Evolutionary conservation across 495 filamentous ascomycete species (phyloP), one percentile per base, ranked within the genome.

Genomic region (Penicillium cosmopolitanum): DNA sequence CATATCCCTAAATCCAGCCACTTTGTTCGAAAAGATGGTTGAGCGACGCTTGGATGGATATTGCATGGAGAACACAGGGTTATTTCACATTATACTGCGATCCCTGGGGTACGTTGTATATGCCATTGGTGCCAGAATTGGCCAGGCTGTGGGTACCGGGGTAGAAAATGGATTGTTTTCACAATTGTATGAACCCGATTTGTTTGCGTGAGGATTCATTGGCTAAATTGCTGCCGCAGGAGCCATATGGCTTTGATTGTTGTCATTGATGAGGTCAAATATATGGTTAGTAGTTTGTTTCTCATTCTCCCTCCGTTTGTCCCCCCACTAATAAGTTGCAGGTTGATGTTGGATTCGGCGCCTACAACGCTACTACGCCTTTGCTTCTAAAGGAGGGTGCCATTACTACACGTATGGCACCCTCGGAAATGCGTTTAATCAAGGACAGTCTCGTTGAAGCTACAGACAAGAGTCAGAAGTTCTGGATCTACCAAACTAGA

Each of bases 291-390:
- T 40, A 21, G 15, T n/a, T 44, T 44, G 42, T 44, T 9, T 44
- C 8, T 16, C n/a, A 16, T 44, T 16, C 42, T 4, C 1, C 8
- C 52, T 15, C n/a, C 25, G 28, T 8, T 31, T 31, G 28, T 31
- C 6, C 28, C 28, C 9, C 15, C 3, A 28, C 58, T 63, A 46
- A 66, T 54, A 10, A 18, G 5, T 55, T 8, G 4, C 23, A 77
- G 75, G 80, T 92, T 18, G 90, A 94, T 64, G 88, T 92, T 10
- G 89, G 85, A 9, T 92, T 92, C 62, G 90, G 90, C 18, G 77
- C 75, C 48, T 77, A 83, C 55, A 80, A 81, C 8, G 79, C 82
- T 4, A 83, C 82, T 23, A 61, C 71, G 13, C 85, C 87, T 16
- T 60, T 90, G 52, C 77, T 70, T 5, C 70, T 90, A 5, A 66